These are phyloP conservation scores for Tolypocladium amazonense DNA, from an alignment of 2,329 filamentous ascomycete genomes.

Conservation along the genomic window DNA sequence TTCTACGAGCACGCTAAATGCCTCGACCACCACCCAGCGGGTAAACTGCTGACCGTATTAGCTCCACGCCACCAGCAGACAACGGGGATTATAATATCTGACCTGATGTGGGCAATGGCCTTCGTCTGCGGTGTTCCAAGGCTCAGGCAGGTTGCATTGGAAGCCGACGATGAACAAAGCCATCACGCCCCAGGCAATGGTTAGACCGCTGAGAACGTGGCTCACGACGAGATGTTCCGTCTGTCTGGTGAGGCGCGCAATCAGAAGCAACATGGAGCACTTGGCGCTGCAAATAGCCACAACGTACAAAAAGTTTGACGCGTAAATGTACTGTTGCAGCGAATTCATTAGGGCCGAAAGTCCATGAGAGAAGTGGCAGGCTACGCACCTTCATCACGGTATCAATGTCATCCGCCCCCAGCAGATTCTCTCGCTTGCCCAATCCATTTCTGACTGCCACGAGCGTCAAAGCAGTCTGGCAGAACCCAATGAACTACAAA, in stretches of 20 bases:
- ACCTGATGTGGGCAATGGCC: slow-evolving; percentile 2
- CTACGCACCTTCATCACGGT: slow-evolving; percentile 5
- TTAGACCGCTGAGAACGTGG: slow-evolving; percentile 2
- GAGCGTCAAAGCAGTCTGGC: slow-evolving; percentile 4
- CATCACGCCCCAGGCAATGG: slow-evolving; percentile 2
- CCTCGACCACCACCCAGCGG: slow-evolving; percentile 6
- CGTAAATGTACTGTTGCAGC: slow-evolving; percentile 3
- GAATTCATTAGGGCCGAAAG: neutral
- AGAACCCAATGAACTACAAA: slow-evolving; percentile 2
- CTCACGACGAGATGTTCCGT: slow-evolving; percentile 5
- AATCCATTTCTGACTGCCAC: slow-evolving; percentile 5
- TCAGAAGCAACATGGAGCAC: slow-evolving; percentile 8
- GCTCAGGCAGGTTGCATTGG: slow-evolving; percentile 3
- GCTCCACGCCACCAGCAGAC: no score
- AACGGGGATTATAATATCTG: neutral
- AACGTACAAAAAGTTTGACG: slow-evolving; percentile 7
- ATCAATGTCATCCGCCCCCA: neutral
- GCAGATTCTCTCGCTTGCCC: slow-evolving; percentile 3
- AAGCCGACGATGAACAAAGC: slow-evolving; percentile 5
- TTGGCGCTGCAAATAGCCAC: slow-evolving; percentile 7
- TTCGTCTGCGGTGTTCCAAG: slow-evolving; percentile 3
- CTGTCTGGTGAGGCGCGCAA: slow-evolving; percentile 6
- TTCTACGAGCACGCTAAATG: slow-evolving; percentile 6
- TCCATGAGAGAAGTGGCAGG: no score
- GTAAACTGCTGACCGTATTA: slow-evolving; percentile 1